Conservation (phyloP, 345 rosid genomes). For the Acer yangbiense region DNA sequence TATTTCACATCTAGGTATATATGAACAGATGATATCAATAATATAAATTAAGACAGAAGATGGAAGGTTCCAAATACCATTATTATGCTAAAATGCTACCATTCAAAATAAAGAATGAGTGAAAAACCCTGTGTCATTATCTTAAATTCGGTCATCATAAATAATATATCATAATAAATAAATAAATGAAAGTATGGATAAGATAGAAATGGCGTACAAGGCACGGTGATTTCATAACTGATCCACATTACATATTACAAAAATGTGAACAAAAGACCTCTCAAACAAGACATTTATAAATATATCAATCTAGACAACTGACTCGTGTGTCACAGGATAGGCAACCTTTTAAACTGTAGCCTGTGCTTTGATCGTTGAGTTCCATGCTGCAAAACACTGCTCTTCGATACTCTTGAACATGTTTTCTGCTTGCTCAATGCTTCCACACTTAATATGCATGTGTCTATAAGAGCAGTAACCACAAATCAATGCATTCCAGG, state of each 20-base stretch:
- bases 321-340: background rate
- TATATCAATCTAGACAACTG: background rate
- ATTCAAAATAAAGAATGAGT: background rate
- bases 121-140: too few species aligned
- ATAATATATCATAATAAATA: too few species aligned
- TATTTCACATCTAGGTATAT: too few species aligned
- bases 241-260: background rate
- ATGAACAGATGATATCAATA: too few species aligned
- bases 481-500: conserved; percentile 81
- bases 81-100: too few species aligned
- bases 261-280: background rate
- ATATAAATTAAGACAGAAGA: too few species aligned
- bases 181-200: background rate
- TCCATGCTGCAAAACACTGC: conserved; percentile 75
- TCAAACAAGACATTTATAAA: background rate
- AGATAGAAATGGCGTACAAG: background rate
- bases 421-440: conserved; percentile 50
- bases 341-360: conserved; percentile 60
- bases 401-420: conserved; percentile 50
- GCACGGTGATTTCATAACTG: background rate
- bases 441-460: conserved; percentile 81
- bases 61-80: too few species aligned
- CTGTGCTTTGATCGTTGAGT: conserved; percentile 59
- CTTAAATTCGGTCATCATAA: too few species aligned
- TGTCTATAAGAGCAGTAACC: conserved; percentile 84